Conservation (phyloP, 257 asterid genomes). For the Marsdenia floribunda region DNA sequence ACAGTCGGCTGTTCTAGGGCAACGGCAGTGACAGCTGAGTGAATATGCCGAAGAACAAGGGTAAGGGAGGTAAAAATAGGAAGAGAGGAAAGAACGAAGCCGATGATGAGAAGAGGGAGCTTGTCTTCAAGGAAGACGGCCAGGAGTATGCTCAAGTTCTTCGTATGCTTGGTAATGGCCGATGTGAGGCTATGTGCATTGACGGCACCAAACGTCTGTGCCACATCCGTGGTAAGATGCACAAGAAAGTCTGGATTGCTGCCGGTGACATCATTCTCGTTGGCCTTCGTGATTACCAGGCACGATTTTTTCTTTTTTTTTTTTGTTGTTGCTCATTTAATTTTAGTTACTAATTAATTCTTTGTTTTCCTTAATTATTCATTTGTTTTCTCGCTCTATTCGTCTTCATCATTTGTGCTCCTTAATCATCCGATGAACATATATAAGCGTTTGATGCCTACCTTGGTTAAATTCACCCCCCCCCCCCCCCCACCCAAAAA, state of each 20-base stretch:
- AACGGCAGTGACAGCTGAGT: neutral
- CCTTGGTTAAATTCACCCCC: neutral
- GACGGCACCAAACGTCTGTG: constrained; percentile 85
- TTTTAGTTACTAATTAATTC: too few species aligned
- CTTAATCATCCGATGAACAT: too few species aligned
- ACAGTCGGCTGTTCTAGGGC: neutral
- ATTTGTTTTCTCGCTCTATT: too few species aligned
- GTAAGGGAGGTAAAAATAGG: constrained; percentile 10
- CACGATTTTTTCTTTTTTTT: neutral
- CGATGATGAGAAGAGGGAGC: constrained; percentile 93
- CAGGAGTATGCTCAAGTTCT: constrained; percentile 92
- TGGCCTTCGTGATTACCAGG: constrained; percentile 95
- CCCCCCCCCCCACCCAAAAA: neutral
- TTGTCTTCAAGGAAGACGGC: constrained; percentile 89
- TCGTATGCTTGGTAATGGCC: constrained; percentile 91
- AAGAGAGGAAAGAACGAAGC: constrained; percentile 57
- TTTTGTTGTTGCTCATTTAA: too few species aligned
- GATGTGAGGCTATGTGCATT: constrained; percentile 84
- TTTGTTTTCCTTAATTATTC: too few species aligned
- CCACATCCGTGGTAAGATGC: constrained; percentile 97
- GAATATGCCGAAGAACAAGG: constrained; percentile 10
- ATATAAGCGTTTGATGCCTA: too few species aligned
- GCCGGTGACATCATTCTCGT: constrained; percentile 95
- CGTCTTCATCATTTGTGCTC: too few species aligned
- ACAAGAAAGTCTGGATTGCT: constrained; percentile 94